phyloP scores from a whole-genome alignment of 2,329 filamentous ascomycete species.

The Didymella segeticola region DNA sequence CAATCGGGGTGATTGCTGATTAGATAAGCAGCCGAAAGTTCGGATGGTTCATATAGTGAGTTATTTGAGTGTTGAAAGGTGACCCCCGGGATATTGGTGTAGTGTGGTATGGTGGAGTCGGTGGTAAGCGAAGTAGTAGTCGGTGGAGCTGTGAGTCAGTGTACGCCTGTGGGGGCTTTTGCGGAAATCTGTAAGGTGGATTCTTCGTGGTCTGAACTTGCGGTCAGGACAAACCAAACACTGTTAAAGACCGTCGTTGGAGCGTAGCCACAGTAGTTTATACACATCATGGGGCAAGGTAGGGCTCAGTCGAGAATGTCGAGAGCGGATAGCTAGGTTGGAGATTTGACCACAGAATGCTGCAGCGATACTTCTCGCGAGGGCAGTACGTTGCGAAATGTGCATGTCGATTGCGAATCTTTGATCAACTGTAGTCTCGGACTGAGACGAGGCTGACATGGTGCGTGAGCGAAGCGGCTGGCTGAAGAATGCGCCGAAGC shows the following conservation, averaged over 20 bases:
- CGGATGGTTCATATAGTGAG: neutral
- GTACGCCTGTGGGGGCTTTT: neutral
- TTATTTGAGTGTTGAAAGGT: too few relatives aligned
- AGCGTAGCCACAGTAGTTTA: neutral
- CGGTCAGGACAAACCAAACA: neutral
- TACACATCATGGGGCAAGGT: neutral
- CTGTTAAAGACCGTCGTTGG: neutral
- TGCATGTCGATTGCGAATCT: neutral
- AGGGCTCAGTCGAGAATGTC: neutral
- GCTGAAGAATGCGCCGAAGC: constrained; percentile 1
- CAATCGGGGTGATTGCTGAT: constrained; percentile 9
- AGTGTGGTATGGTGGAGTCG: neutral
- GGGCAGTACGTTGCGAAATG: neutral
- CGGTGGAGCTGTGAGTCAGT: constrained; percentile 2
- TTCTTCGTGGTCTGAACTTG: neutral
- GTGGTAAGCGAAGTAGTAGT: neutral
- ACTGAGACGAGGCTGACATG: neutral
- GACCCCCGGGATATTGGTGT: neutral
- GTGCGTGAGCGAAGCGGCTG: neutral
- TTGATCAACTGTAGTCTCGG: neutral
- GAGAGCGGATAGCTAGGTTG: neutral
- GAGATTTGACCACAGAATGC: neutral
- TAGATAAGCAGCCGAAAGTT: neutral
- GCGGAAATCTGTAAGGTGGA: neutral
- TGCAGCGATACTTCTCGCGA: neutral